Evolutionary conservation across 768 basidiomycete genomes (phyloP).

Genomic region (Holtermannia corniformis): DNA sequence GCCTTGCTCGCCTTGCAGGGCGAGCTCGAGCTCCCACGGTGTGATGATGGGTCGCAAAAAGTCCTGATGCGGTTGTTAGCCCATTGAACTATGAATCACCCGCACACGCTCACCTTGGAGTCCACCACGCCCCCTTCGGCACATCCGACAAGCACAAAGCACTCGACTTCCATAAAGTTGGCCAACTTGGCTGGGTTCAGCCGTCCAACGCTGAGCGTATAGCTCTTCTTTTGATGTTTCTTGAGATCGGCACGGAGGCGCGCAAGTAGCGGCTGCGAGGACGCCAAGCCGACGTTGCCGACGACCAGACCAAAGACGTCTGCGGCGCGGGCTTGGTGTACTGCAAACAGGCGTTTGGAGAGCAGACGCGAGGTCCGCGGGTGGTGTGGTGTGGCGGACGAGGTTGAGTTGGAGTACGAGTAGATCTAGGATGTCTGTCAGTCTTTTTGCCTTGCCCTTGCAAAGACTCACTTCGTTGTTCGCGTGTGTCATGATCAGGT

Average conservation of each 20-base stretch:
- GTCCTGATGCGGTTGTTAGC: constrained; percentile 50
- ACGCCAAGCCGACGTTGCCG: constrained; percentile 82
- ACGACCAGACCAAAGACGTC: constrained; percentile 94
- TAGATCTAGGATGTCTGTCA: constrained; percentile 55
- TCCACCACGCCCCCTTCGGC: constrained; percentile 71
- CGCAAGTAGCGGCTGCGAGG: constrained; percentile 73
- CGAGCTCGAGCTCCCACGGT: constrained; percentile 79
- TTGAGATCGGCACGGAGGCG: constrained; percentile 65
- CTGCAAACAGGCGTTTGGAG: constrained; percentile 76
- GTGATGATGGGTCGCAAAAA: constrained; percentile 86
- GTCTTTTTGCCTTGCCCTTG: not conserved
- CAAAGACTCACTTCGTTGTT: constrained; percentile 49
- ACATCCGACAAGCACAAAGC: constrained; percentile 89
- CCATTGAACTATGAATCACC: constrained; percentile 52
- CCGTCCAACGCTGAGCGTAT: constrained; percentile 91
- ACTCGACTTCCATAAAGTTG: constrained; percentile 93
- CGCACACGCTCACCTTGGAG: constrained; percentile 26
- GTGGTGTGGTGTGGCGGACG: constrained; percentile 52
- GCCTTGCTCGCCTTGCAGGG: constrained; percentile 69
- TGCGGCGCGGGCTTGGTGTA: constrained; percentile 81
- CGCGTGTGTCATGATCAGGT: constrained; percentile 75
- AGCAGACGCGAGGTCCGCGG: constrained; percentile 65
- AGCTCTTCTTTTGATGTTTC: constrained; percentile 70
- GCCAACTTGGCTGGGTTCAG: constrained; percentile 88
- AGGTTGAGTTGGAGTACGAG: constrained; percentile 59